Percentiles rank a stretch among this genome's conserved stretches.
Conservation (phyloP, 176 grass and related monocot species). For the Aegilops speltoides region DNA sequence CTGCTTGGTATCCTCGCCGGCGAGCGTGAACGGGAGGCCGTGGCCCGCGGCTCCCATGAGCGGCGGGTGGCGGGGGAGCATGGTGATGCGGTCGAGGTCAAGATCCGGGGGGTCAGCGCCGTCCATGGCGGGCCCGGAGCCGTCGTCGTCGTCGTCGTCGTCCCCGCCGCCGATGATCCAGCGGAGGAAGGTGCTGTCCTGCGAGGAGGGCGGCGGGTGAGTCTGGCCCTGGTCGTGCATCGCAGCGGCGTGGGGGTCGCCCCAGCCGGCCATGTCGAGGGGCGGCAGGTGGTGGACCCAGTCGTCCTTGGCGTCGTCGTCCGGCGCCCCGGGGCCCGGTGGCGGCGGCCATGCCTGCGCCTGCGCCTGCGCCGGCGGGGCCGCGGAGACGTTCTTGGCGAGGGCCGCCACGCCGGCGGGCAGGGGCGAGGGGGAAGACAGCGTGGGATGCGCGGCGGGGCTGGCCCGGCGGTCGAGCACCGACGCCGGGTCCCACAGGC, state of each 20-base stretch:
- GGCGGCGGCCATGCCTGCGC: conserved; percentile 32
- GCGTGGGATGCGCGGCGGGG: conserved; percentile 42
- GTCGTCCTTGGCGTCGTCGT: conserved; percentile 20
- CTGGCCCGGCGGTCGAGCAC: conserved; percentile 60
- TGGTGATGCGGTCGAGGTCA: conserved; percentile 16
- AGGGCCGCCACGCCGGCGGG: conserved; percentile 67
- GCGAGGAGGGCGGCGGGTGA: background rate
- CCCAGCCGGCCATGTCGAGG: conserved; percentile 47
- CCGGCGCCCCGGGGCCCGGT: background rate
- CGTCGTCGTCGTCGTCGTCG: background rate
- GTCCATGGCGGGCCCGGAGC: background rate
- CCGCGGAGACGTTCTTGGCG: conserved; percentile 38
- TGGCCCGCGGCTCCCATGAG: background rate
- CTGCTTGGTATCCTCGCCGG: conserved; percentile 21
- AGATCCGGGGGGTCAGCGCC: background rate
- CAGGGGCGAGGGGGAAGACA: conserved; percentile 44
- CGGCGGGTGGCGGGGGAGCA: conserved; percentile 24
- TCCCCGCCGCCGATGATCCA: conserved; percentile 69
- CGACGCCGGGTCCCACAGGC: conserved; percentile 47
- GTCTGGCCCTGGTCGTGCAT: background rate
- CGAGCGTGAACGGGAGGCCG: conserved; percentile 35
- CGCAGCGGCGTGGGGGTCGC: conserved; percentile 1
- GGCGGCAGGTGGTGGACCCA: conserved; percentile 54
- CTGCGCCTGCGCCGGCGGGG: conserved; percentile 39
- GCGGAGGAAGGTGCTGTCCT: conserved; percentile 69